Base-by-base conservation (phyloP, 2,329 filamentous ascomycete species). In the Lasiodiplodia sp. region DNA sequence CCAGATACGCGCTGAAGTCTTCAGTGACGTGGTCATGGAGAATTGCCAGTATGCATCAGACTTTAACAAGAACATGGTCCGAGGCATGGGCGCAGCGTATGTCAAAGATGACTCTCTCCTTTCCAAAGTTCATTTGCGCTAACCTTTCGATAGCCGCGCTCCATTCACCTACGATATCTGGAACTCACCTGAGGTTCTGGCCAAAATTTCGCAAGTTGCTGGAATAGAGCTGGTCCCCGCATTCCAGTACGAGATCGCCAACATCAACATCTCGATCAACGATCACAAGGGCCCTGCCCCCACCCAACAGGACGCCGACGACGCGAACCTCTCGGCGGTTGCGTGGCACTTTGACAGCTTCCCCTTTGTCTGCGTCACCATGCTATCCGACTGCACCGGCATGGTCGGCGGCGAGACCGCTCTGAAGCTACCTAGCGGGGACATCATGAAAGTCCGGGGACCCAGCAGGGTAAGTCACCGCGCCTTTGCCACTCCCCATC, bases 351-450 rank as follows among this genome's bases (percentile, higher is more conserved):
- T 80, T 72, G 85, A 86, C 71, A 82, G 80, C 60, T 84, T 83
- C 71, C 83, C 84, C 1, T 85, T 84, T 68, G 84, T 86, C 28
- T 86, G 84, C 71, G 84, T 86, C 28, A 75, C 84, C 4, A 86
- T 85, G 84, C 79, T 86, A 70, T 83, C 80, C 40, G 84, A 86
- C 70, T 80, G 81, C 34, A 79, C 78, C 31, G 73, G 77, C 55
- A 86, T 86, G 84, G 72, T 80, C 40, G 84, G 84, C 37, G 84
- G 84, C 64, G 89, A 87, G 71, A 92, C 87, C 12, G 89, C 86
- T n/a, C 81, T 84, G 60, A 89, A 84, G 69, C 91, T 85, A 23
- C 84, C 82, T 1, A 84, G 73, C 44, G 82, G 82, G 2, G 78
- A 81, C 28, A 78, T 83, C 63, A 80, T 79, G 73, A 84, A 83